These are phyloP conservation scores for Prunus mume DNA, from an alignment of 306 rosid species.

Conservation along the genomic window DNA sequence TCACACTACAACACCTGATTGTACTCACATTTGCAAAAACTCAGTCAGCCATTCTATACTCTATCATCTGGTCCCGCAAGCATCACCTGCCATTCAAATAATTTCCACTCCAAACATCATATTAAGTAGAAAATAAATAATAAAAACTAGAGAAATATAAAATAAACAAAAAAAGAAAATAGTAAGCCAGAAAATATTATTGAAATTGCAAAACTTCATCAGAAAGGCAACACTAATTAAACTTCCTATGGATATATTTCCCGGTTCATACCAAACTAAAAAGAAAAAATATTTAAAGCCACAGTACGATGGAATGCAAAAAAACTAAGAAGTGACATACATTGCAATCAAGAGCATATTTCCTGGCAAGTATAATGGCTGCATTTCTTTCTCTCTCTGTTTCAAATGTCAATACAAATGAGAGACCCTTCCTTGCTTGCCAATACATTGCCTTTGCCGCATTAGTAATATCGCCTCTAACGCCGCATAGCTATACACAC, in stretches of 20 bases:
- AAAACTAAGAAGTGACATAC: conserved; percentile 32
- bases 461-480: conserved; percentile 49
- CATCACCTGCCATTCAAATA: conserved; percentile 59
- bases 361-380: conserved; percentile 78
- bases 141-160: too few relatives aligned
- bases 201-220: too few relatives aligned
- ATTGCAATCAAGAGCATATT: conserved; percentile 85
- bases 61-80: conserved; percentile 94
- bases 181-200: not conserved
- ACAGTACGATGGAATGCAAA: not conserved
- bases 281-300: not conserved
- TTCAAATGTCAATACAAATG: conserved; percentile 73
- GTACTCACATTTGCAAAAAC: conserved; percentile 41
- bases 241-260: too few relatives aligned
- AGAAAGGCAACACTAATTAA: too few relatives aligned
- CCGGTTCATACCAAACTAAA: too few relatives aligned
- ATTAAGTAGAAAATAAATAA: not conserved
- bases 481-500: conserved; percentile 68
- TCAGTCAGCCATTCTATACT: conserved; percentile 60
- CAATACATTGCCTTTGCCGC: conserved; percentile 74
- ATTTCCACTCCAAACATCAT: not conserved
- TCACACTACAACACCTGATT: conserved; percentile 36
- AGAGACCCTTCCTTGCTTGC: conserved; percentile 92
- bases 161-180: not conserved
- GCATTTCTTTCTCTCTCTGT: conserved; percentile 86